Evolutionary conservation across 2,329 filamentous ascomycete genomes (phyloP).

Genomic region (Diaporthe helianthi): DNA sequence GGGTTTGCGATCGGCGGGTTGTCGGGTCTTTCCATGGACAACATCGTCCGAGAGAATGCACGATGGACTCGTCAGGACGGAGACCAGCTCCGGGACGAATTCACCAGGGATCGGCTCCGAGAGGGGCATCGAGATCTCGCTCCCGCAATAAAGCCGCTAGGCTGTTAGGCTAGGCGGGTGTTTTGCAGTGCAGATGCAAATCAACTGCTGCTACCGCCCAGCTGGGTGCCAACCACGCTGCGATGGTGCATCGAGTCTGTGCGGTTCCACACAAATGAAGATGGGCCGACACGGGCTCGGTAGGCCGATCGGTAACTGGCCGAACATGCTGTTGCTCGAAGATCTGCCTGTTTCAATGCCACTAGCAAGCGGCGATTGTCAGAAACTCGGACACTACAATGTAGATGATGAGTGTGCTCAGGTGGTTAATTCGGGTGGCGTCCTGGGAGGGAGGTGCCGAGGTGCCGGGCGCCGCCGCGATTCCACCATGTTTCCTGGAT

Average conservation of each 20-base stretch:
- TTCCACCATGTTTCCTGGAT: neutral
- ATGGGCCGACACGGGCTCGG: slow-evolving; percentile 6
- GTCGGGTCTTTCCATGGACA: neutral
- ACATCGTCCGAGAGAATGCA: neutral
- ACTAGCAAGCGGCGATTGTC: neutral
- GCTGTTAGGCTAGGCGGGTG: slow-evolving; percentile 7
- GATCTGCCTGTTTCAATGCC: neutral
- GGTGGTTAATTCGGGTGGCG: neutral
- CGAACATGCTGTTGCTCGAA: neutral
- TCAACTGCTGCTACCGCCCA: neutral
- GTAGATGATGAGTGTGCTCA: no score
- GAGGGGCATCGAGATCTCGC: slow-evolving; percentile 10
- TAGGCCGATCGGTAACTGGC: neutral
- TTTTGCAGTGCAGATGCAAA: neutral
- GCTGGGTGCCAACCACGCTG: slow-evolving; percentile 12
- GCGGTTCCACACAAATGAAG: slow-evolving; percentile 1
- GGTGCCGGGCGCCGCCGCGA: slow-evolving; percentile 5
- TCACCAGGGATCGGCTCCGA: slow-evolving; percentile 2
- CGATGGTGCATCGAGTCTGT: slow-evolving; percentile 12
- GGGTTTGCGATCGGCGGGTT: neutral
- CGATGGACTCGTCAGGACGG: neutral
- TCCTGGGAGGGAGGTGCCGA: neutral
- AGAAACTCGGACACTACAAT: neutral
- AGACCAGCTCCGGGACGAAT: slow-evolving; percentile 5
- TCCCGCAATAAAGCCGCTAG: no score